Evolutionary conservation across 176 grass and related monocot genomes (phyloP), one percentile per base, ranked within the genome.

Genomic region (Typha latifolia): DNA sequence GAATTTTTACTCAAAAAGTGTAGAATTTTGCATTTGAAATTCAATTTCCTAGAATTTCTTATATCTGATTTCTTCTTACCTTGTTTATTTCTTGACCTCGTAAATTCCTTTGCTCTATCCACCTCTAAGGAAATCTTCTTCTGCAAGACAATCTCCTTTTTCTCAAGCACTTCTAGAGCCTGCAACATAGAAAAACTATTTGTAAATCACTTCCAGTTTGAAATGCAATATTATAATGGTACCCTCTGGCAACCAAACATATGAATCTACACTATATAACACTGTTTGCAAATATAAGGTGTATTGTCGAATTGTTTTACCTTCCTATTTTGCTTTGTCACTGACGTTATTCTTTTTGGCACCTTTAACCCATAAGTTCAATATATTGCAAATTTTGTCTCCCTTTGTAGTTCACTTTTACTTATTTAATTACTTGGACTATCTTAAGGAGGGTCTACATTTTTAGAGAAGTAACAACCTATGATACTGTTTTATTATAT

Each of bases 111-210:
- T 32, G 88, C 92, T 49, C 92, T 64, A 62, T 91, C 85, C 61
- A 86, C 69, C 69, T 96, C 92, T 49, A 79, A 79, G 62, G 85
- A 86, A 66, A 96, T 96, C 78, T 91, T 91, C 72, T 84, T 91
- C 70, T 91, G 82, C 72, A 96, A 53, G 31, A 87, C 69, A 61
- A 66, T 75, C 63, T 96, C 85, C 69, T 88, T 96, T 48, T 80
- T 78, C 64, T 74, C 70, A 49, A 96, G 85, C 24, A 84, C 81
- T 79, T 85, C 84, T 70, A 81, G 79, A 69, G 84, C 84, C 91
- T 96, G 50, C 6, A 20, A 69, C 56, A 79, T 3, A 47, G 52
- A 29, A 64, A 64, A 4, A 73, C 24, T 29, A 78, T 37, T 51
- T 26, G 61, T 19, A 75, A 50, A 18, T 22, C 3, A 72, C 27